These are phyloP conservation scores for Berkeleyomyces rouxiae DNA, from an alignment of 2,329 filamentous ascomycete species.

Conservation along the genomic window DNA sequence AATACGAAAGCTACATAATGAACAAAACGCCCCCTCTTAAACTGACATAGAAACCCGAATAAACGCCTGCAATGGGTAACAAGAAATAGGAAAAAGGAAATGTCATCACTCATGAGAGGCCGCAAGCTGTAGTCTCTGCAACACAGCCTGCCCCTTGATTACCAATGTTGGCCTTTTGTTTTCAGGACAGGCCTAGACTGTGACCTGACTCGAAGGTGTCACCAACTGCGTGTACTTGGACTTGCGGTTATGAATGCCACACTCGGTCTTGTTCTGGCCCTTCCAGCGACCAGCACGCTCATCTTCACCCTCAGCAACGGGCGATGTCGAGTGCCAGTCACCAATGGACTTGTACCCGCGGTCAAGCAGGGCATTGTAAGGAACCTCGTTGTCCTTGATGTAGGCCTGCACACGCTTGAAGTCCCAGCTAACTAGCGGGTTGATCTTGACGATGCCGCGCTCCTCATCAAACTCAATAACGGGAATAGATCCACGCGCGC, in stretches of 20 bases:
- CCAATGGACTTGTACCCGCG: slow-evolving; percentile 95
- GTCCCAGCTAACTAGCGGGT: slow-evolving; percentile 86
- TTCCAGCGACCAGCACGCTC: slow-evolving; percentile 96
- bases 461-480: slow-evolving; percentile 85
- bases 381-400: slow-evolving; percentile 70
- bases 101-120: not conserved
- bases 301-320: slow-evolving; percentile 80
- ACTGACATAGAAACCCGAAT: not conserved
- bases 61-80: not conserved
- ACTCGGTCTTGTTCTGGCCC: slow-evolving; percentile 89
- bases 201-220: not conserved
- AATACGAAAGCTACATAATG: not conserved
- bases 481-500: slow-evolving; percentile 74
- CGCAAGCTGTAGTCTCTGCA: not conserved
- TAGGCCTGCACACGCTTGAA: slow-evolving; percentile 84
- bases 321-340: slow-evolving; percentile 93
- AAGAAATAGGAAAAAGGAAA: not conserved
- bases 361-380: slow-evolving; percentile 85
- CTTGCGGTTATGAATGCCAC: slow-evolving; percentile 96
- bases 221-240: slow-evolving; percentile 69
- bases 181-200: not conserved
- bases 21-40: slow-evolving; percentile 1
- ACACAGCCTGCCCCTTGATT: not conserved
- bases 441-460: slow-evolving; percentile 86
- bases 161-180: not conserved